Conservation (phyloP, 768 basidiomycete genomes). For the Mycena haematopus region DNA sequence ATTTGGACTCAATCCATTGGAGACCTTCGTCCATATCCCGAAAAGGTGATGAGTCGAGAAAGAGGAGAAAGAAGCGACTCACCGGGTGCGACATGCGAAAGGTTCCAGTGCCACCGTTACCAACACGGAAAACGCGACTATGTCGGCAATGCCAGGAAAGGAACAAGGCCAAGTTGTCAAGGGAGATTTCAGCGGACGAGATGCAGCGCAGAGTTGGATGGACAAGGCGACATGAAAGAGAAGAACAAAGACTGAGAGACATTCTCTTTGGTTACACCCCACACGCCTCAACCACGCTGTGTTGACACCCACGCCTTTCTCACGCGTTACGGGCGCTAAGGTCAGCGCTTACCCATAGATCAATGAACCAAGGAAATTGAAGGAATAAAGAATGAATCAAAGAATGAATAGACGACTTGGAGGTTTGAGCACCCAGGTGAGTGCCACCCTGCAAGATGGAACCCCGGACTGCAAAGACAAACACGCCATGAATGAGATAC, state of each 20-base stretch:
- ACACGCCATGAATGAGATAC: too few species aligned
- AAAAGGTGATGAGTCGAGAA: too few species aligned
- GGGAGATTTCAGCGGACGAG: too few species aligned
- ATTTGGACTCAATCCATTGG: too few species aligned
- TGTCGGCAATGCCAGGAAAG: not conserved
- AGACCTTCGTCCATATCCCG: not conserved
- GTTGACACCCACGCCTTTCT: not conserved
- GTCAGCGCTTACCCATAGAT: not conserved
- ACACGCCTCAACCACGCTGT: slow-evolving; percentile 3
- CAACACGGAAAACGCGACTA: not conserved
- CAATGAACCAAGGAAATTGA: not conserved
- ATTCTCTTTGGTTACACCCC: not conserved
- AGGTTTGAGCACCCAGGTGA: too few species aligned
- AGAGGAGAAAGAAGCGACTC: not conserved
- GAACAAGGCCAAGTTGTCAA: not conserved
- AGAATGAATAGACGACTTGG: too few species aligned
- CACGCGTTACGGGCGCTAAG: slow-evolving; percentile 9
- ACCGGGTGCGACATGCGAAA: too few species aligned
- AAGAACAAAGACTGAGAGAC: slow-evolving; percentile 7
- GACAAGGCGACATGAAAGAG: not conserved
- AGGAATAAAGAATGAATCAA: not conserved
- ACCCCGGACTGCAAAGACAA: too few species aligned
- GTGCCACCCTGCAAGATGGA: too few species aligned
- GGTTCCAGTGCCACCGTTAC: not conserved
- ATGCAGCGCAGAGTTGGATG: not conserved